Evolutionary conservation across 129 eudicot genomes (phyloP).

Genomic region (Mikania micrantha): DNA sequence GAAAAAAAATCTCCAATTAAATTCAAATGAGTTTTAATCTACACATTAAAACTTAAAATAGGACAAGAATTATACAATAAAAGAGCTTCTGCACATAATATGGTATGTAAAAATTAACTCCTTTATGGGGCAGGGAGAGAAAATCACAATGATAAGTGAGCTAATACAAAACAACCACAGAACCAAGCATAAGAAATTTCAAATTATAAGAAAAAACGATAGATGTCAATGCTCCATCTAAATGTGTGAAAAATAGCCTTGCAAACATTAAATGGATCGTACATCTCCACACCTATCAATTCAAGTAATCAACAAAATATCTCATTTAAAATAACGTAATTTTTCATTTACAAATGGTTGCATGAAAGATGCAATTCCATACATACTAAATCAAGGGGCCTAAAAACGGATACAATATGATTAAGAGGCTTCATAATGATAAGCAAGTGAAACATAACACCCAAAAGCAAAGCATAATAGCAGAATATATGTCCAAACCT

Average conservation of each 20-base stretch:
- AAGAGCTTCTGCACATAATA: not conserved
- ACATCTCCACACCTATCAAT: not conserved
- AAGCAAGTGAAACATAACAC: not conserved
- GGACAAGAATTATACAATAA: not conserved
- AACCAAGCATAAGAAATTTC: not conserved
- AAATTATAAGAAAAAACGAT: not conserved
- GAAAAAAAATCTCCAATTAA: too few relatives aligned
- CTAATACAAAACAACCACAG: not conserved
- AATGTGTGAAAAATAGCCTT: not conserved
- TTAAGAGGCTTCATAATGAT: conserved; percentile 6
- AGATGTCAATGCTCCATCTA: not conserved
- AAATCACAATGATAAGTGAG: not conserved
- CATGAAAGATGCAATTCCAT: not conserved
- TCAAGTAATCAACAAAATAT: not conserved
- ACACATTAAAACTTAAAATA: not conserved
- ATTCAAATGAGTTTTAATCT: too few relatives aligned
- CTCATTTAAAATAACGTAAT: not conserved
- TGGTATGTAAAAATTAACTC: too few relatives aligned
- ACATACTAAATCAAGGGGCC: not conserved
- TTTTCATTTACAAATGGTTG: not conserved
- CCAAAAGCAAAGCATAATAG: not conserved
- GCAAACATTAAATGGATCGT: not conserved
- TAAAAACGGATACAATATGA: conserved; percentile 3
- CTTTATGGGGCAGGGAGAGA: too few relatives aligned
- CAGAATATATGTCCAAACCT: conserved; percentile 44